Evolutionary conservation across 169 alveolate species (phyloP), one percentile per base, ranked within the genome.

Genomic region (Cryptosporidium felis): DNA sequence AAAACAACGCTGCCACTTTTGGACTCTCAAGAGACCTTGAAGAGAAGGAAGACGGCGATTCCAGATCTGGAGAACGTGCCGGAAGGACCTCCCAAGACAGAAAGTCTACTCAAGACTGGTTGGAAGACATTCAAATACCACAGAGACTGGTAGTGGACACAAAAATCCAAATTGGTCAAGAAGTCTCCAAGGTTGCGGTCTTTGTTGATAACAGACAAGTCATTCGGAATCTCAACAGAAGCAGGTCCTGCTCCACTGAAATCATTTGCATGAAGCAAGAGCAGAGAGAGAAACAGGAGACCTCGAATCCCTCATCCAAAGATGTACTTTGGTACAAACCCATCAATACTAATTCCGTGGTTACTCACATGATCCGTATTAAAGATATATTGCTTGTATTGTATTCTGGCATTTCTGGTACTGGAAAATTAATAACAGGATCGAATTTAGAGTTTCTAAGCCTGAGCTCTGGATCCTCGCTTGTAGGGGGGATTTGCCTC

Each of bases 301-400:
- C 23, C 41, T 38, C 45, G 21, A 49, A 28, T 47, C 28, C 34
- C n/a, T 6, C 28, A 5, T 32, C 60, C 51, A 74, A 74, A 21
- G 85, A 74, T 40, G 42, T 74, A 8, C 32, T 51, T 3, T 74
- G 85, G 85, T 74, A 30, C 21, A 74, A 56, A 53, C 67, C 85
- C 3, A 21, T 74, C 6, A 18, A 36, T 5, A 36, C 21, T 36
- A 56, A 56, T 49, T 38, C 18, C 23, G 66, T 74, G 12, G 59
- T 74, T 10, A 74, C 85, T 34, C 38, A 74, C 16, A 47, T 74
- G 58, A 51, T 74, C 16, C 46, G 67, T 12, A 74, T 74, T 36
- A 74, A 23, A 34, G 60, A 74, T 16, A 16, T 74, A 2, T 18
- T 74, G 26, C 30, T 74, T 9, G 34, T 74, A 10, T 26, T 74